Conservation (phyloP, 139 green algal species). For the Ettlia oleoabundans region DNA sequence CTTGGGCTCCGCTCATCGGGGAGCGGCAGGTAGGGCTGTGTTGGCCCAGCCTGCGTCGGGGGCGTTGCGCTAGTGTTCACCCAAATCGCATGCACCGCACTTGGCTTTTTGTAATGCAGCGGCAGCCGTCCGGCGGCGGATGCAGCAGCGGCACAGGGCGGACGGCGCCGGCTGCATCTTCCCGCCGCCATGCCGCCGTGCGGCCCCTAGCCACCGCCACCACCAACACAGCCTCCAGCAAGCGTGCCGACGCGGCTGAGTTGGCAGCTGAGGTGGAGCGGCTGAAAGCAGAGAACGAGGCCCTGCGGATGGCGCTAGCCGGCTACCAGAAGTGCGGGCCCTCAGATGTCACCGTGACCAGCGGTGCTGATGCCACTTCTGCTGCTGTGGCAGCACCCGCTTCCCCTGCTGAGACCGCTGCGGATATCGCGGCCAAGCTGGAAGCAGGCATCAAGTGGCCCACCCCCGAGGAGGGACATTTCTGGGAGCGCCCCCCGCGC, state of each 20-base stretch:
- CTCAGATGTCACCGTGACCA: neutral
- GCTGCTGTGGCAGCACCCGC: neutral
- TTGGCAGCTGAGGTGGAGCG: slow-evolving; percentile 29
- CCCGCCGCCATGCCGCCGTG: too few species aligned
- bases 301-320: slow-evolving; percentile 25
- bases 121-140: too few species aligned
- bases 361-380: too few species aligned
- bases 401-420: neutral
- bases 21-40: too few species aligned
- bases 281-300: slow-evolving; percentile 40
- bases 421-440: slow-evolving; percentile 10
- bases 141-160: too few species aligned
- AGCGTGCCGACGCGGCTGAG: neutral
- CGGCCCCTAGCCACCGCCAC: too few species aligned
- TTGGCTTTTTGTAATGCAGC: too few species aligned
- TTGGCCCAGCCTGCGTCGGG: too few species aligned
- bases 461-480: slow-evolving; percentile 28
- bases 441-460: slow-evolving; percentile 59
- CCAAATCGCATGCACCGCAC: too few species aligned
- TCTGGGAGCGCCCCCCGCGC: slow-evolving; percentile 49
- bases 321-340: slow-evolving; percentile 6
- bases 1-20: too few species aligned
- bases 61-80: too few species aligned
- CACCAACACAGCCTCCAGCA: neutral
- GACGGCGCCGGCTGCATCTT: too few species aligned